Evolutionary conservation across 2,329 filamentous ascomycete genomes (phyloP).

Genomic region (Huntiella moniliformis): DNA sequence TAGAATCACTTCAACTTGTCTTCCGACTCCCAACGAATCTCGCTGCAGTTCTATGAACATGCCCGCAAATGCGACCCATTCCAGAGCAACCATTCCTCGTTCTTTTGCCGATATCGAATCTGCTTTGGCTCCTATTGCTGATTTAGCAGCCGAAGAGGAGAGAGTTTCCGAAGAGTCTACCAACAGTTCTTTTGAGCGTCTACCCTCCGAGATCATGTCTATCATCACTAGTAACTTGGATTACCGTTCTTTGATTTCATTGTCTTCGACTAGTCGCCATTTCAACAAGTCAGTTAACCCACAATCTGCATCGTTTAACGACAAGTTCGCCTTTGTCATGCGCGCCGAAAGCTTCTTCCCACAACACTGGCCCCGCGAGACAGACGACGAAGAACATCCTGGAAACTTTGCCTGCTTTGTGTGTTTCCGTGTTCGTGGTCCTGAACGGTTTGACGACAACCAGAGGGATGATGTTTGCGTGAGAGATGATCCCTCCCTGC

Average conservation of each 20-base stretch:
- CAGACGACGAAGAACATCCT: slow-evolving; percentile 16
- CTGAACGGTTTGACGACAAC: slow-evolving; percentile 22
- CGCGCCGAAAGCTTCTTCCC: slow-evolving; percentile 23
- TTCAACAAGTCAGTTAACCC: slow-evolving; percentile 20
- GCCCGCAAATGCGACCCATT: background rate
- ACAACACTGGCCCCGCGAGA: slow-evolving; percentile 21
- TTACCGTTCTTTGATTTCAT: slow-evolving; percentile 23
- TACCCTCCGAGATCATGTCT: slow-evolving; percentile 19
- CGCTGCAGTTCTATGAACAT: slow-evolving; percentile 11
- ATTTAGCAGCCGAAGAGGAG: background rate
- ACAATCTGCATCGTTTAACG: slow-evolving; percentile 17
- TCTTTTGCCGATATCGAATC: slow-evolving; percentile 9
- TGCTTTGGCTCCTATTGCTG: slow-evolving; percentile 7
- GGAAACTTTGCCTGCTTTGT: slow-evolving; percentile 26
- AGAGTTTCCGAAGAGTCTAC: background rate
- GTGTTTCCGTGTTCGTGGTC: slow-evolving; percentile 23
- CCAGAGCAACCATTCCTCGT: slow-evolving; percentile 6
- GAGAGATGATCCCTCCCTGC: slow-evolving; percentile 17
- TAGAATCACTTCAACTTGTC: slow-evolving; percentile 6
- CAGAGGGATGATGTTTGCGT: slow-evolving; percentile 18
- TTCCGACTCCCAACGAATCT: slow-evolving; percentile 10
- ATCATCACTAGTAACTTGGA: slow-evolving; percentile 21
- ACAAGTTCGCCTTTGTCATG: slow-evolving; percentile 25
- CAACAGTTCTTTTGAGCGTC: slow-evolving; percentile 16
- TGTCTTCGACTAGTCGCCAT: slow-evolving; percentile 21